Conservation (phyloP, 2,329 filamentous ascomycete genomes). For the Cadophora gregata region DNA sequence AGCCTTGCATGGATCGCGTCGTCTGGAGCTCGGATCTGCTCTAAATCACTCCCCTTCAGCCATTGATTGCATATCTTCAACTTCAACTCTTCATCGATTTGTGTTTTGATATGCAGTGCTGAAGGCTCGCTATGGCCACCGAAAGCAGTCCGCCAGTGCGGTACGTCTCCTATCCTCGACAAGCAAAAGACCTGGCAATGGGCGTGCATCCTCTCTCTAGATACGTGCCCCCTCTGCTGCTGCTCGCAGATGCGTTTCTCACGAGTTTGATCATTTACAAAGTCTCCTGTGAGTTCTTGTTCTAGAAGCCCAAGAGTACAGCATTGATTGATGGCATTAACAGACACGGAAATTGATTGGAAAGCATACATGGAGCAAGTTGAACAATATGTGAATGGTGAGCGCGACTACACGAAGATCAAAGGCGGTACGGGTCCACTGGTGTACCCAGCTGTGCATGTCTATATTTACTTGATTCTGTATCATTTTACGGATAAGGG, state of each 20-base stretch:
- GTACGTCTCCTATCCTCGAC: slow-evolving; percentile 29
- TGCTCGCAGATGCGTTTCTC: slow-evolving; percentile 41
- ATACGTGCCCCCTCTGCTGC: slow-evolving; percentile 37
- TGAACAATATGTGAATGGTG: slow-evolving; percentile 77
- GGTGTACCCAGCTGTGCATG: slow-evolving; percentile 93
- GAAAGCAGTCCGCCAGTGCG: slow-evolving; percentile 18
- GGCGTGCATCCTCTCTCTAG: slow-evolving; percentile 39
- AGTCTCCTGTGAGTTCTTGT: slow-evolving; percentile 38
- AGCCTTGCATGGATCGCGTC: too few species aligned
- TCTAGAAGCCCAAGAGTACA: neutral
- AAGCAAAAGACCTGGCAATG: slow-evolving; percentile 38
- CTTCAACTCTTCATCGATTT: neutral
- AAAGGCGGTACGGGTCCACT: slow-evolving; percentile 88
- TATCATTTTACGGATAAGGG: slow-evolving; percentile 81
- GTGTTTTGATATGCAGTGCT: too few species aligned
- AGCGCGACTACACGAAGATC: slow-evolving; percentile 87
- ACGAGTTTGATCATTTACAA: slow-evolving; percentile 40
- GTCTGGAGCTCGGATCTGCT: slow-evolving; percentile 2
- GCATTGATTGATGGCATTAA: neutral
- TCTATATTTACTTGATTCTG: slow-evolving; percentile 85
- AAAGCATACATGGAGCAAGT: slow-evolving; percentile 96
- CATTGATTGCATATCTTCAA: neutral
- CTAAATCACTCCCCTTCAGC: neutral
- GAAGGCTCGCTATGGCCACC: neutral
- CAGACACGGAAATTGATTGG: slow-evolving; percentile 99